A percentile compares a stretch with the other conserved stretches of the same genome.
phyloP scores from a whole-genome alignment of 202 grass and related monocot genomes.

The Dendrocalamus latiflorus region DNA sequence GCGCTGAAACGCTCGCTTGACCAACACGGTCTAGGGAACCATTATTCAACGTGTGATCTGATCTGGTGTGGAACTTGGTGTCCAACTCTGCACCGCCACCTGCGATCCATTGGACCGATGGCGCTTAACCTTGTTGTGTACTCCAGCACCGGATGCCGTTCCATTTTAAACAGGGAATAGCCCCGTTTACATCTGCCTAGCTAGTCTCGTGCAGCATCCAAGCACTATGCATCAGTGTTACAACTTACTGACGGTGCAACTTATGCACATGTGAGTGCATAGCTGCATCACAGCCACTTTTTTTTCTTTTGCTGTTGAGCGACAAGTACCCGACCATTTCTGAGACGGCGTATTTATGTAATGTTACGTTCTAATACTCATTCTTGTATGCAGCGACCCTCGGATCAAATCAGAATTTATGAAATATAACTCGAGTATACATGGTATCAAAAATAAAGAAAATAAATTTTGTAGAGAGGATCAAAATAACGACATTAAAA shows the following conservation, averaged over 20 bases:
- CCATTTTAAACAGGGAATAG: neutral
- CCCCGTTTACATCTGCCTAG: neutral
- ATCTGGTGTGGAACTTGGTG: neutral
- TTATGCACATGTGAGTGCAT: neutral
- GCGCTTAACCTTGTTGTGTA: neutral
- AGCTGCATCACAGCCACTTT: neutral
- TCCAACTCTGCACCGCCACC: constrained; percentile 7
- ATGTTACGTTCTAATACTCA: too few species aligned
- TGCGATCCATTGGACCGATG: neutral
- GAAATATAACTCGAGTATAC: accelerated
- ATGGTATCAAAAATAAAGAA: too few species aligned
- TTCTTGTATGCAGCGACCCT: too few species aligned
- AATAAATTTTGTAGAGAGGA: too few species aligned
- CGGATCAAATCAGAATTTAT: accelerated
- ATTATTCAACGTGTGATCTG: neutral
- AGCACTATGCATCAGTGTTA: neutral
- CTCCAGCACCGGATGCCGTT: neutral
- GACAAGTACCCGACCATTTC: neutral
- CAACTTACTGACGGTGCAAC: neutral
- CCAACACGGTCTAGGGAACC: neutral
- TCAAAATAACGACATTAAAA: too few species aligned
- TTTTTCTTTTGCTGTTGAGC: neutral
- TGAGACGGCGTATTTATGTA: neutral
- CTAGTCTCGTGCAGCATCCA: neutral
- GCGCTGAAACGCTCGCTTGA: neutral